Conservation (phyloP, 2,329 filamentous ascomycete genomes). For the Colletotrichum eleusines region DNA sequence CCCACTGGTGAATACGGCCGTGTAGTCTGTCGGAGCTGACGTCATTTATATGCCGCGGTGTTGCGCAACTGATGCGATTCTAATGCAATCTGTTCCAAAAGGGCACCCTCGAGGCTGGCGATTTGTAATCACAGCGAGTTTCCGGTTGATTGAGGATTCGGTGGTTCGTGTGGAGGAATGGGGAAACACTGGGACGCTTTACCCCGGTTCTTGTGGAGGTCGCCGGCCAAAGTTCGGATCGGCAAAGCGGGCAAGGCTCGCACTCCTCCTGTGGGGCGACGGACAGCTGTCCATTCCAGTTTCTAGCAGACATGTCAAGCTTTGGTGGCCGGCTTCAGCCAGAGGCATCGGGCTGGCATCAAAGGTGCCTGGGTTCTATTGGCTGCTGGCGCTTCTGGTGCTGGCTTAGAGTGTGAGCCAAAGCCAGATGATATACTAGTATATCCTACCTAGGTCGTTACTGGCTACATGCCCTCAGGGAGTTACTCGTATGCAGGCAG, state of each 20-base stretch:
- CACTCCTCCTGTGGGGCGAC: conserved; percentile 2
- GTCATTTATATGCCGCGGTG: neutral
- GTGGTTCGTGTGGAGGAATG: conserved; percentile 26
- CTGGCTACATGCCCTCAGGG: neutral
- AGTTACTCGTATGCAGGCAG: neutral
- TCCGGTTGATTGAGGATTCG: conserved; percentile 6
- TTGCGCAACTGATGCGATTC: neutral
- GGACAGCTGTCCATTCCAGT: conserved; percentile 15
- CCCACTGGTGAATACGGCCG: neutral
- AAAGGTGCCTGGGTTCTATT: neutral
- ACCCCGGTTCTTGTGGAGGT: conserved; percentile 33
- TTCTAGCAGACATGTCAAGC: neutral
- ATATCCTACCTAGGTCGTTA: neutral
- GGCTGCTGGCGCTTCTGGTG: neutral
- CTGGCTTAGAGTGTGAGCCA: neutral
- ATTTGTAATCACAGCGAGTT: neutral
- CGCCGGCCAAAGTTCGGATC: conserved; percentile 29
- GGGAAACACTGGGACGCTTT: neutral
- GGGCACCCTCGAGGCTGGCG: neutral
- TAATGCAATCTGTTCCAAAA: conserved; percentile 2
- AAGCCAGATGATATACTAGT: neutral
- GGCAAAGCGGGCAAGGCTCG: conserved; percentile 13
- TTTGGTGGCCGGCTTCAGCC: neutral
- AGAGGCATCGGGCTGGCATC: neutral
- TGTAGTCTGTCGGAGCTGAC: neutral